phyloP scores from a whole-genome alignment of 257 asterid species.

The Nicotiana attenuata region DNA sequence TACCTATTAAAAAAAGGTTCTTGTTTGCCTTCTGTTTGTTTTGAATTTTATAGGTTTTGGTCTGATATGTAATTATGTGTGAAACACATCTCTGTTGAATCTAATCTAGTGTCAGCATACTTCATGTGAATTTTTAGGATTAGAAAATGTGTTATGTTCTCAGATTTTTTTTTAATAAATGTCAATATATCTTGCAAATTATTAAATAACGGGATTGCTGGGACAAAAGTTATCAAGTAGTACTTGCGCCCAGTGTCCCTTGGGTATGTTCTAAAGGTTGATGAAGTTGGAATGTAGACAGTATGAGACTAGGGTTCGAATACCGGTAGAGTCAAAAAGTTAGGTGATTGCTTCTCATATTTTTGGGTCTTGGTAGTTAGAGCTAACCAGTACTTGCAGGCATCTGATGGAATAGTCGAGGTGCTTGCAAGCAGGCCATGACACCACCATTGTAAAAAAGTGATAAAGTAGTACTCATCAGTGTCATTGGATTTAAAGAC shows the following conservation, averaged over 20 bases:
- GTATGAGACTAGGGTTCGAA: background rate
- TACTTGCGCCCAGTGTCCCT: background rate
- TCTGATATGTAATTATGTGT: background rate
- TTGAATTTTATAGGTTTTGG: background rate
- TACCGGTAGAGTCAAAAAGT: background rate
- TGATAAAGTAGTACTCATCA: background rate
- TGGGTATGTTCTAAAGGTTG: background rate
- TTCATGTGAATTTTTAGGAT: background rate
- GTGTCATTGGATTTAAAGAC: background rate
- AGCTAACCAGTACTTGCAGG: background rate
- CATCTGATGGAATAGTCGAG: background rate
- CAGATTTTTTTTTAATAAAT: background rate
- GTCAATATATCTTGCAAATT: background rate
- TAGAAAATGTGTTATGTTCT: background rate
- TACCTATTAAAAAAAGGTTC: background rate
- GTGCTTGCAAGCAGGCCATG: background rate
- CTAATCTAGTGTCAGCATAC: background rate
- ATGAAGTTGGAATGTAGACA: background rate
- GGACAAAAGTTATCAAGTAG: background rate
- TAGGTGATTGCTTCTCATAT: background rate
- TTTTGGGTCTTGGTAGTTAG: background rate
- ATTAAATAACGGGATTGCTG: background rate
- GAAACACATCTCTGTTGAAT: too few species aligned
- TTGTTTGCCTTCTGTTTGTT: background rate
- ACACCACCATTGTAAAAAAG: background rate